These are phyloP conservation scores for Neurospora sp. DNA, from an alignment of 495 filamentous ascomycete genomes.

Conservation along the genomic window DNA sequence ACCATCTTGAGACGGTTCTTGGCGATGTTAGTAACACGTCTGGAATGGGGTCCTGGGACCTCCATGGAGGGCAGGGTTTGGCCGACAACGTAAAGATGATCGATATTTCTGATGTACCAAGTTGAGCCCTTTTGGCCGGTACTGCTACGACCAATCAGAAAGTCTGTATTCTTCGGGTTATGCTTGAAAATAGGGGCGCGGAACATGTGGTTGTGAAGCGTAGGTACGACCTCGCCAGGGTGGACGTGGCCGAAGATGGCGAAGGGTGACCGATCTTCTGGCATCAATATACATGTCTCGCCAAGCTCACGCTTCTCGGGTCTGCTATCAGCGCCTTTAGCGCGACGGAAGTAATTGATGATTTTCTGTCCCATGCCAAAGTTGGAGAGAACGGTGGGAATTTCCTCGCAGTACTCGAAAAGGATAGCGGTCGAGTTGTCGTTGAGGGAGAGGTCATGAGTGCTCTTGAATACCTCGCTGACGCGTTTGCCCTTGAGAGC, in stretches of 20 bases:
- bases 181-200: constrained; percentile 90
- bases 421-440: constrained; percentile 82
- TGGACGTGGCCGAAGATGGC: constrained; percentile 89
- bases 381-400: constrained; percentile 81
- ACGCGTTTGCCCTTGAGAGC: constrained; percentile 63
- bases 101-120: constrained; percentile 78
- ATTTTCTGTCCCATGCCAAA: constrained; percentile 94
- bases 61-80: constrained; percentile 87
- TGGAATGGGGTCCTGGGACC: constrained; percentile 84
- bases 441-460: constrained; percentile 68
- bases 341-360: constrained; percentile 92
- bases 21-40: constrained; percentile 85
- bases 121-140: constrained; percentile 62
- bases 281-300: constrained; percentile 74
- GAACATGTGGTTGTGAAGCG: constrained; percentile 91
- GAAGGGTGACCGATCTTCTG: constrained; percentile 92
- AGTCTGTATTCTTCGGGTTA: constrained; percentile 66
- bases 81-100: constrained; percentile 80
- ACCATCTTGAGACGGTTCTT: constrained; percentile 97
- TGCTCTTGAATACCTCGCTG: constrained; percentile 61
- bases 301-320: constrained; percentile 52
- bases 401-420: constrained; percentile 93
- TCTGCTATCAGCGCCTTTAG: constrained; percentile 59
- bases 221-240: constrained; percentile 77
- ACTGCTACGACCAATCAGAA: constrained; percentile 70